A percentile compares a stretch with the other conserved stretches of the same genome.
phyloP scores from a whole-genome alignment of 2,329 filamentous ascomycete species.

The Pseudogymnoascus sp. region DNA sequence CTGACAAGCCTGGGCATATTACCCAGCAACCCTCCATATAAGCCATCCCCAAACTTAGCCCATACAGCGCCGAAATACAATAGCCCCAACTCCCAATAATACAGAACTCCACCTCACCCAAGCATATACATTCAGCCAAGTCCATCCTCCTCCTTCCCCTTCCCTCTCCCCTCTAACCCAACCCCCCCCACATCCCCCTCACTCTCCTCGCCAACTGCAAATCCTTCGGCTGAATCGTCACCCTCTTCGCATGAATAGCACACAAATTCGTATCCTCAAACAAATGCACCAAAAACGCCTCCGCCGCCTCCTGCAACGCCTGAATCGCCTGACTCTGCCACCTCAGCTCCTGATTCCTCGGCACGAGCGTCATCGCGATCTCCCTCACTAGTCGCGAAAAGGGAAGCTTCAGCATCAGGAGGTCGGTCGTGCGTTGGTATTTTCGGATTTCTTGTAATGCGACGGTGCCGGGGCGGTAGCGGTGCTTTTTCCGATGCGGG shows the following conservation, averaged over 20 bases:
- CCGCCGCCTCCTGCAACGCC: conserved; percentile 89
- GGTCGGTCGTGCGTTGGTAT: conserved; percentile 84
- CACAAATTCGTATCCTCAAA: conserved; percentile 96
- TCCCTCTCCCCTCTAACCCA: conserved; percentile 39
- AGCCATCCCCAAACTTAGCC: background rate
- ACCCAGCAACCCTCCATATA: background rate
- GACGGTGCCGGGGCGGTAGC: conserved; percentile 72
- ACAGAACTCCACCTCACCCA: background rate
- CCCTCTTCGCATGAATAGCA: conserved; percentile 91
- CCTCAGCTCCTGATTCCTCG: conserved; percentile 62
- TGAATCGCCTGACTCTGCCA: conserved; percentile 96
- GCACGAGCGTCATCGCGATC: conserved; percentile 60
- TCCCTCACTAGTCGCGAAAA: conserved; percentile 75
- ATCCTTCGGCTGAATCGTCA: conserved; percentile 97
- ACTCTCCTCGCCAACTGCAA: conserved; percentile 85
- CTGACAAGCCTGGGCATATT: background rate
- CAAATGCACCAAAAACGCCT: conserved; percentile 92
- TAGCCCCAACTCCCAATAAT: background rate
- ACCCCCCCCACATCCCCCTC: conserved; percentile 69
- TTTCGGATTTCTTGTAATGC: conserved; percentile 86
- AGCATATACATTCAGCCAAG: background rate
- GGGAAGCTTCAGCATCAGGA: conserved; percentile 73
- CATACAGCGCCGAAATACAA: background rate
- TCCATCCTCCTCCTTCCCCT: background rate
- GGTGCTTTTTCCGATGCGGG: conserved; percentile 52